Evolutionary conservation across 495 filamentous ascomycete genomes (phyloP), one percentile per base, ranked within the genome.

Genomic region (Recurvomyces mirabilis): DNA sequence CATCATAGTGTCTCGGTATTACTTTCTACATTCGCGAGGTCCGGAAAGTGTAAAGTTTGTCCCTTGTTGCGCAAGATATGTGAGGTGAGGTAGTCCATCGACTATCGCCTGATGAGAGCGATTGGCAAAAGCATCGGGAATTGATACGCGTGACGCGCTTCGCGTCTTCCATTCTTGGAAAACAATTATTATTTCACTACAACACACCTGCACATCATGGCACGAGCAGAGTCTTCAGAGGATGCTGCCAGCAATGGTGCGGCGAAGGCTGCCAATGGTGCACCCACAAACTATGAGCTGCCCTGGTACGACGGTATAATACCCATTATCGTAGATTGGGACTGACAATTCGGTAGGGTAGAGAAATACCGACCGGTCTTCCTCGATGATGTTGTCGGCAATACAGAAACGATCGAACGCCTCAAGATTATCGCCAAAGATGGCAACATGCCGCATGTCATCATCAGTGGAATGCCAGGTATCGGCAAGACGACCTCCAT

Each of bases 401-500:
- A 99, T 60, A 93, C 80, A 11, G 91, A 99, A 61, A 99, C 91
- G 0, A 81, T 99, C 54, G 93, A 95, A 64, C 83, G 91, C 15
- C 69, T 99, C 53, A 96, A 99, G 63, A 96, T 99, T 54, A 99
- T 99, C 53, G 88, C 93, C 14, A 91, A 87, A 64, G 91, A 99
- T 70, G 91, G 91, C 54, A 99, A 99, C 66, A 94, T 99, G 85
- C 91, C 91, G 5, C 91, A 99, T 65, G 70, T 99, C 60, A 99
- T 99, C 64, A 99, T 99, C 57, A 94, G 87, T 7, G 91, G 91
- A 47, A 95, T 94, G 91, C 91, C 91, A 6, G 91, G 91, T 58
- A 99, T 96, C 61, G 91, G 91, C 68, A 99, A 99, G 73, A 99
- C 91, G 7, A 96, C 91, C 5, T 95, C 88, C 23, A 78, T 99